These are phyloP conservation scores for Erucastrum elatum DNA, from an alignment of 345 rosid species.

Conservation along the genomic window DNA sequence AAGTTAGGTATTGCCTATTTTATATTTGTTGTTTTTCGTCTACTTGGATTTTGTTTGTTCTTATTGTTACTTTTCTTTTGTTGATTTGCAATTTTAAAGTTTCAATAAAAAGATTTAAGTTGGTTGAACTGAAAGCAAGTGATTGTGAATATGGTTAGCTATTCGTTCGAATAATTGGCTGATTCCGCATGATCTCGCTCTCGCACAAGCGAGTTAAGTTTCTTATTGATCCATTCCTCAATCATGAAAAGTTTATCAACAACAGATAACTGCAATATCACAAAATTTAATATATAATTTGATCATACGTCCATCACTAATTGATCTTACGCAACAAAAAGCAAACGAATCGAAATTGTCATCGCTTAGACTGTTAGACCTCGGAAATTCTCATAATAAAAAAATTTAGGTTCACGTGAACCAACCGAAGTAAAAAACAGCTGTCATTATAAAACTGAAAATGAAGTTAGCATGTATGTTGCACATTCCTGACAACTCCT, in stretches of 20 bases:
- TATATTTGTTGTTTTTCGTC: background rate
- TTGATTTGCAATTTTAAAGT: background rate
- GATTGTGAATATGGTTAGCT: background rate
- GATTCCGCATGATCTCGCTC: background rate
- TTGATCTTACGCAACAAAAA: background rate
- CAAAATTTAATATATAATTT: too few species aligned
- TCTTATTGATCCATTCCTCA: too few species aligned
- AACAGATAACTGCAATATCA: too few species aligned
- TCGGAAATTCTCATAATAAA: background rate
- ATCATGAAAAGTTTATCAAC: too few species aligned
- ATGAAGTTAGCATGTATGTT: slow-evolving; percentile 33
- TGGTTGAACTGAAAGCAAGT: background rate
- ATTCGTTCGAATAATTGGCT: background rate
- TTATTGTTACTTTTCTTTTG: background rate
- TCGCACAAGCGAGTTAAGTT: background rate
- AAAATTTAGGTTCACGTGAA: slow-evolving; percentile 31
- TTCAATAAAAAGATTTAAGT: background rate
- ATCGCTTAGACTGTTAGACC: background rate
- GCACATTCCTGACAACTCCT: slow-evolving; percentile 40
- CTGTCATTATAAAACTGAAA: slow-evolving; percentile 29
- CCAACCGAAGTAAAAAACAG: slow-evolving; percentile 31
- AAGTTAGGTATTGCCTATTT: background rate
- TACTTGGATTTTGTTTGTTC: background rate
- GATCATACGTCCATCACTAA: background rate
- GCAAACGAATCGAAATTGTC: background rate